Percentiles rank a stretch among this genome's conserved stretches.
phyloP scores from a whole-genome alignment of 257 asterid species.

The Marsdenia floribunda region DNA sequence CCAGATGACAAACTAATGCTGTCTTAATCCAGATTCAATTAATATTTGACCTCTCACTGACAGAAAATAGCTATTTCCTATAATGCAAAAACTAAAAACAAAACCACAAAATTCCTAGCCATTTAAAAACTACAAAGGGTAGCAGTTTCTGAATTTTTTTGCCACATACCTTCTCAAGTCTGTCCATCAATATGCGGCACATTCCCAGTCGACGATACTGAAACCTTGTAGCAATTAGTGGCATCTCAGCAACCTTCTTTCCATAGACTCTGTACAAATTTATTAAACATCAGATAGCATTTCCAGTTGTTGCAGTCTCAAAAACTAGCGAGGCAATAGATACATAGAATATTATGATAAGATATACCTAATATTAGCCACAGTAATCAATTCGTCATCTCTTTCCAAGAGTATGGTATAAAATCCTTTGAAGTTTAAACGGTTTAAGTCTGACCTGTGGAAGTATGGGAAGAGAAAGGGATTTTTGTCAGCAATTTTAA shows the following conservation, averaged over 20 bases:
- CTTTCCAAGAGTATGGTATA: slow-evolving; percentile 72
- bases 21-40: background rate
- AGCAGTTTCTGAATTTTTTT: background rate
- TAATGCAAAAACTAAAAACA: background rate
- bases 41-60: background rate
- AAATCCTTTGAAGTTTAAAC: slow-evolving; percentile 80
- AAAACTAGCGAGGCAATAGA: slow-evolving; percentile 10
- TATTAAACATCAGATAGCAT: background rate
- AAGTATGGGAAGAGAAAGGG: background rate
- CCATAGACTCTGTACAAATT: slow-evolving; percentile 58
- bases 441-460: slow-evolving; percentile 74
- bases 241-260: slow-evolving; percentile 79
- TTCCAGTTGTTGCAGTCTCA: slow-evolving; percentile 7
- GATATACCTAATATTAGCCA: slow-evolving; percentile 78
- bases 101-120: background rate
- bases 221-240: slow-evolving; percentile 82
- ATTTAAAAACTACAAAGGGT: too few species aligned
- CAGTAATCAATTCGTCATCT: slow-evolving; percentile 61
- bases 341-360: slow-evolving; percentile 11
- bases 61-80: background rate
- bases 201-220: slow-evolving; percentile 85
- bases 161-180: slow-evolving; percentile 71
- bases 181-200: slow-evolving; percentile 83
- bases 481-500: background rate
- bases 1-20: background rate